Evolutionary conservation across 2,329 filamentous ascomycete genomes (phyloP).

Genomic region (Cadophora gregata): DNA sequence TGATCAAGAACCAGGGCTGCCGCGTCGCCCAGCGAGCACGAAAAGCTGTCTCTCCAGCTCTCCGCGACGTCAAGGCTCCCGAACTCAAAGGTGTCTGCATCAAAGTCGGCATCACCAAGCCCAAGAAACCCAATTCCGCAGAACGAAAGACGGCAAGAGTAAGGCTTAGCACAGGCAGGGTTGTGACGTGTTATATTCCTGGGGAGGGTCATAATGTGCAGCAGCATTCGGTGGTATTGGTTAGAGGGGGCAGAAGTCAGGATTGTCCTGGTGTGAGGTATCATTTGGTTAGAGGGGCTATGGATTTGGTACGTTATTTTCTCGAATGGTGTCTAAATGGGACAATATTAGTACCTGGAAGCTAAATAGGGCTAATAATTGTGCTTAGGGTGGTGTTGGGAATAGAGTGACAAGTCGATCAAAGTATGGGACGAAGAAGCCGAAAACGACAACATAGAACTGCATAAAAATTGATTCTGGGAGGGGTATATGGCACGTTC

Average conservation of each 20-base stretch:
- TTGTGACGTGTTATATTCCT: constrained; percentile 93
- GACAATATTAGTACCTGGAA: neutral
- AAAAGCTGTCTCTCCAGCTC: constrained; percentile 85
- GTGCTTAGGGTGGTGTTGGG: constrained; percentile 80
- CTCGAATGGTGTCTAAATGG: neutral
- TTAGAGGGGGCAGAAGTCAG: constrained; percentile 90
- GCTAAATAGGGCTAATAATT: constrained; percentile 38
- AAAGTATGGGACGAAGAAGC: constrained; percentile 99
- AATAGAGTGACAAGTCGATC: constrained; percentile 84
- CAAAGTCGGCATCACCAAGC: constrained; percentile 90
- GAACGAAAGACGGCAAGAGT: constrained; percentile 96
- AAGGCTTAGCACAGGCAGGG: constrained; percentile 81
- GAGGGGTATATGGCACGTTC: neutral
- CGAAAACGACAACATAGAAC: constrained; percentile 66
- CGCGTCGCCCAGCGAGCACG: constrained; percentile 80
- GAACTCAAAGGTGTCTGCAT: constrained; percentile 95
- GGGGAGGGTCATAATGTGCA: constrained; percentile 99
- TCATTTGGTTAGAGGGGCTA: constrained; percentile 85
- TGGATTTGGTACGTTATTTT: constrained; percentile 83
- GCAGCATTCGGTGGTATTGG: constrained; percentile 96
- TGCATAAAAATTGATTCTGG: neutral
- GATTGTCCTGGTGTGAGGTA: constrained; percentile 99
- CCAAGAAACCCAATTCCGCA: constrained; percentile 98
- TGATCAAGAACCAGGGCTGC: constrained; percentile 62
- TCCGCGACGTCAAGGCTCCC: constrained; percentile 71